Evolutionary conservation across 805 yeast genomes (phyloP).

Genomic region (Spathaspora sp.): DNA sequence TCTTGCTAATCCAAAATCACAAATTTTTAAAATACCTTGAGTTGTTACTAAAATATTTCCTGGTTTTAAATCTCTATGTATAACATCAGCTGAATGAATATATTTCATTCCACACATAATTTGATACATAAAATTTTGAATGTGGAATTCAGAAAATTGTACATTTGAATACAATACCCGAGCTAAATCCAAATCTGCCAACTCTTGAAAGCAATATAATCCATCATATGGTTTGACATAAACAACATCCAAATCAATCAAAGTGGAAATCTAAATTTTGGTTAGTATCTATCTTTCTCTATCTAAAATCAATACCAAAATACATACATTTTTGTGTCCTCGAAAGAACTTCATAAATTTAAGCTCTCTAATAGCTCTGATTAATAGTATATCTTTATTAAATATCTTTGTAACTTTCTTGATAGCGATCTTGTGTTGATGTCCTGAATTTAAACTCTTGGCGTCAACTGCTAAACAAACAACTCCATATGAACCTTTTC

Average conservation of each 20-base stretch:
- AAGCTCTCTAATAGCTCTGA: conserved; percentile 81
- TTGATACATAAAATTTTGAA: conserved; percentile 73
- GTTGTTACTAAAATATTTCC: conserved; percentile 78
- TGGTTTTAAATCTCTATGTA: conserved; percentile 90
- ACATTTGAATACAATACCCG: conserved; percentile 74
- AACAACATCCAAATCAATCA: conserved; percentile 73
- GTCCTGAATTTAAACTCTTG: conserved; percentile 21
- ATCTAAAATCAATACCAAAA: neutral
- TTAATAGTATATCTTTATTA: conserved; percentile 59
- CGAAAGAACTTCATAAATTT: conserved; percentile 75
- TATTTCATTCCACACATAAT: conserved; percentile 82
- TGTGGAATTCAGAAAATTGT: conserved; percentile 81
- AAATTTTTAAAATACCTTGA: conserved; percentile 75
- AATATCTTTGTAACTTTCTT: conserved; percentile 77
- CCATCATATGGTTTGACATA: conserved; percentile 72
- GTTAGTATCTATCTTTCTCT: neutral
- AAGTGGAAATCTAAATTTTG: conserved; percentile 51
- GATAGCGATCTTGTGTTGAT: conserved; percentile 52
- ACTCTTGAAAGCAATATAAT: conserved; percentile 82
- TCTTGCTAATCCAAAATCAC: conserved; percentile 92
- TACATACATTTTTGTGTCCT: conserved; percentile 72
- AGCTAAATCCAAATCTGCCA: conserved; percentile 77
- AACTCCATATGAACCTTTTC: conserved; percentile 84
- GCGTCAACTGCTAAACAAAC: conserved; percentile 72
- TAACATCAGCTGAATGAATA: conserved; percentile 87